Conservation (phyloP, 805 yeast genomes). For the Saccharomycopsis oosterbeekiorum region DNA sequence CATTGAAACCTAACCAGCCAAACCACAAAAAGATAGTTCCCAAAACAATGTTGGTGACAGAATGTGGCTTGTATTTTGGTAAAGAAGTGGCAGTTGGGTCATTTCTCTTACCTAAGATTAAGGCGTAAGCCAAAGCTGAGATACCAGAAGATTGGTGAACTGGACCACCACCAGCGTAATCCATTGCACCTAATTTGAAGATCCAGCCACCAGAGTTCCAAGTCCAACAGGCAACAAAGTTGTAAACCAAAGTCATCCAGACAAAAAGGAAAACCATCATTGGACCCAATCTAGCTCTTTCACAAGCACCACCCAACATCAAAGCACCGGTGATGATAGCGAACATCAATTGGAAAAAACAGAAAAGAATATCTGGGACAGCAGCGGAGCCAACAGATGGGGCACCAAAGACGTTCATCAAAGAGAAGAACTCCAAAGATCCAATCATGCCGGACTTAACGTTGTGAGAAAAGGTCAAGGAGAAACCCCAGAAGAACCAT, state of each 20-base stretch:
- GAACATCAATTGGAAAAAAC: conserved; percentile 94
- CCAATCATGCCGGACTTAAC: conserved; percentile 65
- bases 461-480: conserved; percentile 70
- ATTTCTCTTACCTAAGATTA: conserved; percentile 84
- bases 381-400: conserved; percentile 51
- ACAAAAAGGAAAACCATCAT: conserved; percentile 90
- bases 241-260: conserved; percentile 93
- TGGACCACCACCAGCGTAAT: conserved; percentile 98
- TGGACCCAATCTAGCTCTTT: conserved; percentile 92
- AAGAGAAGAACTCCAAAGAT: conserved; percentile 66
- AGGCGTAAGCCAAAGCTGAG: conserved; percentile 90
- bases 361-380: conserved; percentile 85
- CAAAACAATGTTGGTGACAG: conserved; percentile 79
- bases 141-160: conserved; percentile 93
- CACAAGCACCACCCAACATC: conserved; percentile 97
- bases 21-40: conserved; percentile 96
- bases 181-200: conserved; percentile 69
- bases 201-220: conserved; percentile 97
- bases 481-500: conserved; percentile 98
- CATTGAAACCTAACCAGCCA: conserved; percentile 99
- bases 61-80: conserved; percentile 91
- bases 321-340: conserved; percentile 88
- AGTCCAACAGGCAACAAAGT: conserved; percentile 95
- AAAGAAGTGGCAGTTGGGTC: conserved; percentile 64
- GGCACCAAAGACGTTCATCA: conserved; percentile 74